Evolutionary conservation across 139 green algal genomes (phyloP), one percentile per base, ranked within the genome.

Genomic region (Chlamydomonas applanata): DNA sequence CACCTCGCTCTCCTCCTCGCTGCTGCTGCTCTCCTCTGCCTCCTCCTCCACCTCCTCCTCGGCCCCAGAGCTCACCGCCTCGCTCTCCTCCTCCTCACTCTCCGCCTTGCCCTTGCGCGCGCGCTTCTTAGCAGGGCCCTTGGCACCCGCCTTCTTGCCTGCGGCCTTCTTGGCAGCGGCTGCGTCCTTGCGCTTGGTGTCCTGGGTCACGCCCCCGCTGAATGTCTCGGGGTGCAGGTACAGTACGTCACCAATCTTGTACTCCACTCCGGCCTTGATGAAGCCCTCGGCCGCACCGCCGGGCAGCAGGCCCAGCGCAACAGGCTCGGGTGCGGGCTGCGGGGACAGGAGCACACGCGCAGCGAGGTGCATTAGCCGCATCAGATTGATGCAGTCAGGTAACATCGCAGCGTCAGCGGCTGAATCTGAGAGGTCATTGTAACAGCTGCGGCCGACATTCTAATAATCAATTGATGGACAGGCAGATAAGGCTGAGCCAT

Each of bases 181-280:
- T 11, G 40, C 40, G 40, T 7, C 7, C 40, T 49, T 49, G 40
- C 40, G 40, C 66, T 57, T 59, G 25, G 3, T 4, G 20, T 33
- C 24, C 40, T 73, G n/a, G 35, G 9, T 49, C 25, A 59, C 36
- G 56, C 40, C 25, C 35, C 4, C 44, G 32, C 72, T 69, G 73
- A 84, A 81, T 3, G 74, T 73, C 0, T 79, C 68, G 0, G 90
- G 87, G 9, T 84, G 52, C 25, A 98, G 54, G 74, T 93, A 98
- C 65, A 97, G 24, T 67, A 87, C 93, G 79, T 97, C 90, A 5
- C 91, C 90, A 1, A 82, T 61, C 54, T 64, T 57, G 83, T 92
- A 94, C 33, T 70, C 34, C 16, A 88, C 59, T 16, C 83, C 86
- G 2, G 93, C 74, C 46, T 87, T 89, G 46, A 84, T 79, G 17